These are phyloP conservation scores for Lentinula novae-zelandiae DNA, from an alignment of 1,284 basidiomycete genomes.

Conservation along the genomic window DNA sequence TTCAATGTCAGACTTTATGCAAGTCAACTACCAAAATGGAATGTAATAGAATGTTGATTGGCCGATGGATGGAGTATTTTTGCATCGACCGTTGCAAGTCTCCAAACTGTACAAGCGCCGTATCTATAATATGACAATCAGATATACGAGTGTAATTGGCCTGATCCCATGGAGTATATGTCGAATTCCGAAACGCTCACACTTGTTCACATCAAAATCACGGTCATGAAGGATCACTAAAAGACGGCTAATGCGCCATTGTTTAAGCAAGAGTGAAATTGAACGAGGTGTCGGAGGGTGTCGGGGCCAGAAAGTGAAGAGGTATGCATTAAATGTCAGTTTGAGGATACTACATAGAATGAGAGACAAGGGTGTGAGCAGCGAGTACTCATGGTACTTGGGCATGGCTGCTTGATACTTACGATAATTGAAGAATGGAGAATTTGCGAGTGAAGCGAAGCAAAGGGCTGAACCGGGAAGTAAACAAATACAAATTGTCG, in stretches of 20 bases:
- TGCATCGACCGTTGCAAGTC: not conserved
- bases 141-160: not conserved
- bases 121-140: conserved; percentile 1
- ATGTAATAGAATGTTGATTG: not conserved
- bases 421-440: too few species aligned
- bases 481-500: too few species aligned
- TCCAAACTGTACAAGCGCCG: conserved; percentile 2
- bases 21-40: not conserved
- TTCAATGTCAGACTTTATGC: too few species aligned
- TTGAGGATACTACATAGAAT: conserved; percentile 3
- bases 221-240: too few species aligned
- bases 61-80: not conserved
- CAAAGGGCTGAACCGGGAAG: too few species aligned
- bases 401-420: too few species aligned
- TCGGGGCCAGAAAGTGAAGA: conserved; percentile 5
- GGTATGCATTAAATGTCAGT: conserved; percentile 3
- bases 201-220: conserved; percentile 10
- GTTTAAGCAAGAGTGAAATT: too few species aligned
- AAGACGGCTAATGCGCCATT: conserved; percentile 3
- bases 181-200: not conserved
- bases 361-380: not conserved
- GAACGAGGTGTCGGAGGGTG: conserved; percentile 3
- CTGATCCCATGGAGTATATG: not conserved
- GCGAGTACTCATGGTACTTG: not conserved
- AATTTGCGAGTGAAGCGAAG: too few species aligned